Evolutionary conservation across 495 filamentous ascomycete species (phyloP).

Genomic region (Pyrenula massariospora): DNA sequence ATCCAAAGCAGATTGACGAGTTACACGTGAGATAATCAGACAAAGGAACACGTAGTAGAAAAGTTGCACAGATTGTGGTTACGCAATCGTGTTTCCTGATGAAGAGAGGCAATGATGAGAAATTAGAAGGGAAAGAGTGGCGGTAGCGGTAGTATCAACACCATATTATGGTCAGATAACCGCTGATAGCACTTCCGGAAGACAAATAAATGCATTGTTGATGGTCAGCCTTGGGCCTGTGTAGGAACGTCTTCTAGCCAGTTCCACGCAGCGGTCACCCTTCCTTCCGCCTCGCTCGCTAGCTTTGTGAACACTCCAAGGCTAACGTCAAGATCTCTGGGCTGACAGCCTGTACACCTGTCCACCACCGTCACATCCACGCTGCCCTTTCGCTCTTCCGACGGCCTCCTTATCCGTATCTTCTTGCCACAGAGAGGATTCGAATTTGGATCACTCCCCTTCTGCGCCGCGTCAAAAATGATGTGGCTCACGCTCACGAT

Average conservation of each 20-base stretch:
- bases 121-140: no score
- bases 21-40: no score
- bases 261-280: conserved; percentile 53
- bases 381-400: conserved; percentile 16
- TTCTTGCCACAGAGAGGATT: conserved; percentile 61
- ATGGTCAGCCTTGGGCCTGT: not conserved
- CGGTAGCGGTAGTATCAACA: no score
- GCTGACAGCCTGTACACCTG: conserved; percentile 54
- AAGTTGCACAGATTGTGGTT: no score
- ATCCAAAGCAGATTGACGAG: no score
- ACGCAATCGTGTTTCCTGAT: no score
- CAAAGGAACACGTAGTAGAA: no score
- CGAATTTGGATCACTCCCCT: conserved; percentile 47
- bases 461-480: conserved; percentile 50
- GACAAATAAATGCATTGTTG: no score
- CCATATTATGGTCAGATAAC: no score
- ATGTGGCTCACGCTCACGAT: conserved; percentile 58
- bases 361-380: conserved; percentile 66
- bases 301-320: conserved; percentile 46
- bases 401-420: conserved; percentile 38
- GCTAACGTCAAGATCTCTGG: conserved; percentile 57
- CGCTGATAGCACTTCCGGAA: no score
- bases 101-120: no score
- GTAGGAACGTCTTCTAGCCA: conserved; percentile 40
- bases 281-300: conserved; percentile 41